A percentile compares a stretch with the other conserved stretches of the same genome.
These are phyloP conservation scores for Nakazawaea siamensis DNA, from an alignment of 805 yeast genomes.

Conservation along the genomic window DNA sequence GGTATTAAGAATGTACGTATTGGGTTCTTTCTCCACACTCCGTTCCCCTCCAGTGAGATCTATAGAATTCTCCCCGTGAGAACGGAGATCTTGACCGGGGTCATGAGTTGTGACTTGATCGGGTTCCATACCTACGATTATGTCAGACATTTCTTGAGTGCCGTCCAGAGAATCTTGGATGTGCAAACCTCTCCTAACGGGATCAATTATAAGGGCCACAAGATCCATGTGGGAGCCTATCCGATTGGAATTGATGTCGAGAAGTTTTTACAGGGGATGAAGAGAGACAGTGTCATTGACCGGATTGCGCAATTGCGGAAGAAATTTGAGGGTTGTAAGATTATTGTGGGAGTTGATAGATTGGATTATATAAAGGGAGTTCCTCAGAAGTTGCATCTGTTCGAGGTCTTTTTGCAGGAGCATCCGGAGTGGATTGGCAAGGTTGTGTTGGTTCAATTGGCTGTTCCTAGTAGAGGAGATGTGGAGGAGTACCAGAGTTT, in stretches of 20 bases:
- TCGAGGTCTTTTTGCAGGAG: slow-evolving; percentile 83
- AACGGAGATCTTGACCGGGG: slow-evolving; percentile 85
- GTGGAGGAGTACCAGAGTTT: slow-evolving; percentile 95
- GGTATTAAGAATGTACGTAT: slow-evolving; percentile 52
- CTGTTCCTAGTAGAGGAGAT: slow-evolving; percentile 96
- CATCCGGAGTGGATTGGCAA: slow-evolving; percentile 99
- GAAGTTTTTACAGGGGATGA: slow-evolving; percentile 74
- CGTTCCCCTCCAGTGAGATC: slow-evolving; percentile 95
- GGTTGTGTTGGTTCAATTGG: slow-evolving; percentile 91
- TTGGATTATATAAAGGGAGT: slow-evolving; percentile 96
- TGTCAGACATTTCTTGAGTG: slow-evolving; percentile 89
- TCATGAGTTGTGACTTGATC: slow-evolving; percentile 84
- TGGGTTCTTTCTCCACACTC: slow-evolving; percentile 95
- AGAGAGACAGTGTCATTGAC: slow-evolving; percentile 49
- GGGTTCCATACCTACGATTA: slow-evolving; percentile 99
- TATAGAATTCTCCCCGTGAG: slow-evolving; percentile 94
- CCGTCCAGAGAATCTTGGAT: slow-evolving; percentile 77
- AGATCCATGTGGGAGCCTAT: slow-evolving; percentile 87
- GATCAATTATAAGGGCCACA: slow-evolving; percentile 65
- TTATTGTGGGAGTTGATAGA: slow-evolving; percentile 95
- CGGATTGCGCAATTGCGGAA: slow-evolving; percentile 55
- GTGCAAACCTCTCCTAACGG: slow-evolving; percentile 88
- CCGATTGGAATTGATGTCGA: slow-evolving; percentile 99
- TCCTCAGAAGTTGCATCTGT: slow-evolving; percentile 94
- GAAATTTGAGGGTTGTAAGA: slow-evolving; percentile 62